Percentiles rank a stretch among this genome's conserved stretches.
phyloP scores from a whole-genome alignment of 2,329 filamentous ascomycete genomes.

The Trichoderma sp. region DNA sequence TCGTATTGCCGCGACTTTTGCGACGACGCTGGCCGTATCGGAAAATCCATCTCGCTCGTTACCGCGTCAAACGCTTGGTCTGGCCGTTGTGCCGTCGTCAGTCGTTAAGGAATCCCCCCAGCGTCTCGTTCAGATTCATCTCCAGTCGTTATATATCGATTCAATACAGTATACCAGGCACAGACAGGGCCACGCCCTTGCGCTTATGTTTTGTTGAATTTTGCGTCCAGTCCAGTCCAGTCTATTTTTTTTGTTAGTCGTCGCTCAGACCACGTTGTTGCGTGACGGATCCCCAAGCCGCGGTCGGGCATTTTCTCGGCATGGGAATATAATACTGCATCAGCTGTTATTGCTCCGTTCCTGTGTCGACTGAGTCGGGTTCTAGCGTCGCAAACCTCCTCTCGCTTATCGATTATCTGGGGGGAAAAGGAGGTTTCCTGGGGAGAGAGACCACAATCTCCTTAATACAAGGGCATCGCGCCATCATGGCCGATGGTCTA shows the following conservation, averaged over 20 bases:
- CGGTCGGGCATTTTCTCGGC: constrained; percentile 1
- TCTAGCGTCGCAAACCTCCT: constrained; percentile 5
- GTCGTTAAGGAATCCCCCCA: not conserved
- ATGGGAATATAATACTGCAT: too few relatives aligned
- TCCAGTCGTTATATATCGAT: not conserved
- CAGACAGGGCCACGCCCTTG: not conserved
- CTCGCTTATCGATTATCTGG: constrained; percentile 8
- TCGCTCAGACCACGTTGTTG: not conserved
- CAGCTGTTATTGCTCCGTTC: not conserved
- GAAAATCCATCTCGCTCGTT: not conserved
- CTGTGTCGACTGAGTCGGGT: not conserved
- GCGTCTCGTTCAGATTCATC: not conserved
- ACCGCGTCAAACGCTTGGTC: not conserved
- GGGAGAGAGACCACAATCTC: not conserved
- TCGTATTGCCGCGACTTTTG: not conserved
- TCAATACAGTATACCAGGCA: not conserved
- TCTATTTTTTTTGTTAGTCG: not conserved
- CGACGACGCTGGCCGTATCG: constrained; percentile 4
- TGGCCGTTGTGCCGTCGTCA: not conserved
- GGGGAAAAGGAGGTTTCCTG: not conserved
- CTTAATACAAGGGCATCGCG: constrained; percentile 6
- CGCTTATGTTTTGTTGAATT: not conserved
- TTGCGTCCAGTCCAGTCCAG: too few relatives aligned
- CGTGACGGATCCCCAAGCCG: not conserved
- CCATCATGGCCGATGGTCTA: constrained; percentile 15